Conservation (phyloP, 345 rosid species). For the Eucalyptus caleyi region DNA sequence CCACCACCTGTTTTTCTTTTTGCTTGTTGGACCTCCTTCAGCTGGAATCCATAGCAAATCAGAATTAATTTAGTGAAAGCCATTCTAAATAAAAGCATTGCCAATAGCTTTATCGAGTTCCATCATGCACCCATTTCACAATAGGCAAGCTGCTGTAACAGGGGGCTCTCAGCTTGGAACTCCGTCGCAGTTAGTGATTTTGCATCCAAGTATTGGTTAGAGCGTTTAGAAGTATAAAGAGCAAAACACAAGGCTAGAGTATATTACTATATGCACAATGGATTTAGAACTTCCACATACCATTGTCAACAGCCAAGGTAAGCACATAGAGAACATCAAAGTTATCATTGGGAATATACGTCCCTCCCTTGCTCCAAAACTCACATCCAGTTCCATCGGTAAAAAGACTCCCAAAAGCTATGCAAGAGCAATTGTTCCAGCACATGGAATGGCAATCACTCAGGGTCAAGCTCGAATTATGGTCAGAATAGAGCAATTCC, state of each 20-base stretch:
- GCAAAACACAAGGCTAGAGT: not conserved
- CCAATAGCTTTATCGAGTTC: not conserved
- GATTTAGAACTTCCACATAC: not conserved
- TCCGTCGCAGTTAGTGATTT: not conserved
- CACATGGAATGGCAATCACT: slow-evolving; percentile 51
- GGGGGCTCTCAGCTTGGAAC: not conserved
- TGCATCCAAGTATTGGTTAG: not conserved
- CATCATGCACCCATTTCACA: not conserved
- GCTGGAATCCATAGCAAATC: not conserved
- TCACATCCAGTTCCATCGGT: slow-evolving; percentile 28
- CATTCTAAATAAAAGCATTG: not conserved
- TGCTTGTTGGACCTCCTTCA: not conserved
- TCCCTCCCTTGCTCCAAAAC: slow-evolving; percentile 27
- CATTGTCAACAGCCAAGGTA: not conserved
- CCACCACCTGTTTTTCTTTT: not conserved
- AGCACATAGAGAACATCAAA: slow-evolving; percentile 16
- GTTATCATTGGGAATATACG: slow-evolving; percentile 9
- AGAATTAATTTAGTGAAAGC: not conserved
- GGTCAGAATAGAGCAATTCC: not conserved
- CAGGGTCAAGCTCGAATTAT: slow-evolving; percentile 8
- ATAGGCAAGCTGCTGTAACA: not conserved
- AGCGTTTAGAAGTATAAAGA: not conserved
- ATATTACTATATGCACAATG: not conserved
- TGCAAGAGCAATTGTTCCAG: slow-evolving; percentile 54
- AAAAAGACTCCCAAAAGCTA: slow-evolving; percentile 14